These are phyloP conservation scores for Aethionema arabicum DNA, from an alignment of 345 rosid genomes.

Conservation along the genomic window DNA sequence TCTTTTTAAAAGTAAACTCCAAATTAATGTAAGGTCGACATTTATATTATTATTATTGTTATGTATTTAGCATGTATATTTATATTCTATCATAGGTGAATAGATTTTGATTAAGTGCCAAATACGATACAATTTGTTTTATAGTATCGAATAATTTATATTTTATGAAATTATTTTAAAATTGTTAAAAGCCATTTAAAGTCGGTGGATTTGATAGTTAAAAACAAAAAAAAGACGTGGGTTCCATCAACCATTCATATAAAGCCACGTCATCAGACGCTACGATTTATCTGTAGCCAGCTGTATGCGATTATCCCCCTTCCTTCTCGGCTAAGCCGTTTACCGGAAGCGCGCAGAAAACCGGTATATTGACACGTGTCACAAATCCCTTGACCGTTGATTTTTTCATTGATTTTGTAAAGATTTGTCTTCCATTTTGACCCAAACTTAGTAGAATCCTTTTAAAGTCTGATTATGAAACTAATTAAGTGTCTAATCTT, in stretches of 20 bases:
- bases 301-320: neutral
- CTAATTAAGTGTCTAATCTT: too few species aligned
- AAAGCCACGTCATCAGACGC: neutral
- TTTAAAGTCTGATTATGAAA: too few species aligned
- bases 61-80: too few species aligned
- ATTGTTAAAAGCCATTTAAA: neutral
- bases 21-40: too few species aligned
- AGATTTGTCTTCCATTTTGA: neutral
- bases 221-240: constrained; percentile 14
- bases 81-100: too few species aligned
- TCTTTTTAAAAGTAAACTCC: too few species aligned
- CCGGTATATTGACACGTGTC: neutral
- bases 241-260: constrained; percentile 14
- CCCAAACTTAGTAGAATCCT: neutral
- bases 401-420: neutral
- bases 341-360: neutral
- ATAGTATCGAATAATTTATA: too few species aligned
- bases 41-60: too few species aligned
- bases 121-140: too few species aligned
- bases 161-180: too few species aligned
- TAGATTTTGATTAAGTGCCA: too few species aligned
- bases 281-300: neutral
- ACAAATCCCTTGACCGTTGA: neutral
- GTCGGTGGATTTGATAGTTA: constrained; percentile 1
- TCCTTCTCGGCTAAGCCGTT: neutral